A percentile compares a stretch with the other conserved stretches of the same genome.
phyloP scores from a whole-genome alignment of 331 rosid species.

The Cydonia oblonga region DNA sequence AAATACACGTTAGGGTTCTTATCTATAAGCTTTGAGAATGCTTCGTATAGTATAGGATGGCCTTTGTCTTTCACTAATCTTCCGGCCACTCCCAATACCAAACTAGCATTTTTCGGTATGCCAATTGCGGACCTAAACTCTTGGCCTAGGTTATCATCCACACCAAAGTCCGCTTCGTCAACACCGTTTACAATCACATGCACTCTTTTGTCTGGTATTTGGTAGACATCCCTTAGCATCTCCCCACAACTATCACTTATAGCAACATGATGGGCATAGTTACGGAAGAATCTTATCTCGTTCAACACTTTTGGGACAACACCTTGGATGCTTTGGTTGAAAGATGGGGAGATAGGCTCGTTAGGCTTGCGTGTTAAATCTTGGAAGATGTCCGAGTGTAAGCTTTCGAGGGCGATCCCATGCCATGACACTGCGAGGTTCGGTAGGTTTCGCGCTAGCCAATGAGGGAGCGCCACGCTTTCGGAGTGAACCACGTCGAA shows the following conservation, averaged over 20 bases:
- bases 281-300: conserved; percentile 79
- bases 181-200: conserved; percentile 90
- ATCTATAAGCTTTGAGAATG: conserved; percentile 42
- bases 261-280: conserved; percentile 74
- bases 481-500: conserved; percentile 93
- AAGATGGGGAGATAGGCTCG: conserved; percentile 55
- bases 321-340: conserved; percentile 48
- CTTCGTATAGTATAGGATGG: conserved; percentile 80
- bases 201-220: conserved; percentile 63
- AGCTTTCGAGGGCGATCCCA: conserved; percentile 85
- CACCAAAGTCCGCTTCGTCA: conserved; percentile 45
- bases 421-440: conserved; percentile 98
- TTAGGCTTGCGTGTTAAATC: conserved; percentile 45
- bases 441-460: conserved; percentile 46
- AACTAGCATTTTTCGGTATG: conserved; percentile 48
- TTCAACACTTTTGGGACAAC: conserved; percentile 64
- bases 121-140: conserved; percentile 49
- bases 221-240: conserved; percentile 80
- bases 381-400: conserved; percentile 74
- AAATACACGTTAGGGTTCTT: conserved; percentile 48
- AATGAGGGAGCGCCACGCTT: conserved; percentile 86
- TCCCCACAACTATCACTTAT: conserved; percentile 93
- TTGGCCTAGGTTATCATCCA: conserved; percentile 39
- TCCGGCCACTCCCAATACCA: conserved; percentile 85
- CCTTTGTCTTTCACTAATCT: conserved; percentile 94